phyloP scores from a whole-genome alignment of 345 rosid genomes.

The Eutrema yunnanense region DNA sequence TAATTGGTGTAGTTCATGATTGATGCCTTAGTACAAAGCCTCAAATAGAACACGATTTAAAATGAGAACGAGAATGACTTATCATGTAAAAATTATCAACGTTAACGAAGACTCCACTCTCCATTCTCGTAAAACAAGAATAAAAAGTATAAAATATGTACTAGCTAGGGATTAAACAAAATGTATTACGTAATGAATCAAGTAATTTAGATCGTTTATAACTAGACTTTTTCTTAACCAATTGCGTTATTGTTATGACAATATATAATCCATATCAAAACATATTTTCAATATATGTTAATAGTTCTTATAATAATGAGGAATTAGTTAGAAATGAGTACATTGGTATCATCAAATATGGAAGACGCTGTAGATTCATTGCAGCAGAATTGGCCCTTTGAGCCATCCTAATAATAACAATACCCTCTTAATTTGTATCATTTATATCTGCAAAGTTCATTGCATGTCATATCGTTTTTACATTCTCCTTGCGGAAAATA shows the following conservation, averaged over 20 bases:
- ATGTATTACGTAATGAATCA: no score
- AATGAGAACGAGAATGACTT: no score
- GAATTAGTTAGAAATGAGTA: not conserved
- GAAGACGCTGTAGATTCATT: not conserved
- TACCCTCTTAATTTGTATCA: not conserved
- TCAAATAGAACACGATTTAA: no score
- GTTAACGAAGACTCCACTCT: no score
- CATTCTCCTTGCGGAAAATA: not conserved
- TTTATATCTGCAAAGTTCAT: not conserved
- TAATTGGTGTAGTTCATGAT: no score
- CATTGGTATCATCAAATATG: not conserved
- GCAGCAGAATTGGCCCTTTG: not conserved
- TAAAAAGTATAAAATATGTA: no score
- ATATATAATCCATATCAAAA: not conserved
- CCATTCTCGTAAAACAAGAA: no score
- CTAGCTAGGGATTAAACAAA: no score
- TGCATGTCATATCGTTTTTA: not conserved
- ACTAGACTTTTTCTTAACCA: not conserved
- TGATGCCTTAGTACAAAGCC: no score
- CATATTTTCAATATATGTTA: not conserved
- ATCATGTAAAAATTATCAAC: no score
- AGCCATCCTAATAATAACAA: not conserved
- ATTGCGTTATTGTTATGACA: not conserved
- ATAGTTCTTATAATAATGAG: not conserved
- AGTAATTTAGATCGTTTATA: no score